Evolutionary conservation across 345 rosid genomes (phyloP), one percentile per base, ranked within the genome.

Genomic region (Populus nigra): DNA sequence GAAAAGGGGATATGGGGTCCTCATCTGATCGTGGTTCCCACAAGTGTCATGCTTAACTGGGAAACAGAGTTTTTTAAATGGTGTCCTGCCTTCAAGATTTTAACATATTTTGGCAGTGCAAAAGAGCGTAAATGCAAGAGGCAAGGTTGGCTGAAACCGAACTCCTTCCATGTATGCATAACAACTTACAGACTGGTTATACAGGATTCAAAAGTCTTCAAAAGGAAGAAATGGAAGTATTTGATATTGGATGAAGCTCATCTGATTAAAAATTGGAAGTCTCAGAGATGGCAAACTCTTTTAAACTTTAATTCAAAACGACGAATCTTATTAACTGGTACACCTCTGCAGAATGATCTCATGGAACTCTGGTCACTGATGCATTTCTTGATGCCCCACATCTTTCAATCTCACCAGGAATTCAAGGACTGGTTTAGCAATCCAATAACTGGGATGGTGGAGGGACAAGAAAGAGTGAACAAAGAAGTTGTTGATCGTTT

Each of bases 1-100:
- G 99, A 96, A 80, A 96, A 92, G 86, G 99, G 99, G 72, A 94
- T 94, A 84, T 96, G 99, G 99, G 99, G 99, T 76, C 99, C 99
- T 62, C 99, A 96, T 90, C 93, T 96, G 59, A 96, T 96, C 75
- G 97, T 96, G 80, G 99, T 96, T 87, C 99, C 99, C 65, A 96
- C 99, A 53, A 96, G 98, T 89, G 99, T 96, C 78, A 94, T 96
- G 99, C 98, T 96, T 73, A 96, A 96, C 82, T 96, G 99, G 99
- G 99, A 96, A 90, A 96, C 99, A 76, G 99, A 96, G 82, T 96
- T 96, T 89, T 95, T 96, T 80, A 96, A 93, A 82, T 96, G 99
- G 99, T 92, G 97, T 86, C 99, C 99, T 81, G 99, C 99, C 69
- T 94, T 96, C 81, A 96, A 96, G 87, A 96, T 96, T 77, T 91